Evolutionary conservation across 192 early-diverging fungal species (phyloP).

Genomic region (Coemansia sp.): DNA sequence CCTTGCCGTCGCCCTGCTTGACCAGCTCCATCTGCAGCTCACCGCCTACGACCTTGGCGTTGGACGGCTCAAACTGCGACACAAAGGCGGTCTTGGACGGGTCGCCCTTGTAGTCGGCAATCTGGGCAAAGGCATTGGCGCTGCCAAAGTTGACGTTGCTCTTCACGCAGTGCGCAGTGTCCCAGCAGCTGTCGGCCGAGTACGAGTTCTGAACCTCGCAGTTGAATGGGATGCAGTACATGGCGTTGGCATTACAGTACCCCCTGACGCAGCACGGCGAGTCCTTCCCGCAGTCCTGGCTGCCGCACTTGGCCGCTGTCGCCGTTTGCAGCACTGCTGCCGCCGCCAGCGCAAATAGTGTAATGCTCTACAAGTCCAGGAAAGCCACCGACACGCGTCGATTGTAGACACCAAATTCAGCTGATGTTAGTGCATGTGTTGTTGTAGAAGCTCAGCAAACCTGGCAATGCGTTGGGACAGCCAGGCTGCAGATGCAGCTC

Average conservation of each 20-base stretch:
- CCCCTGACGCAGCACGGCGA: slow-evolving; percentile 56
- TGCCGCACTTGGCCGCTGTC: slow-evolving; percentile 35
- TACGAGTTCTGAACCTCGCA: slow-evolving; percentile 55
- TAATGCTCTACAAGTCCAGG: slow-evolving; percentile 29
- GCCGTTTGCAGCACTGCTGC: slow-evolving; percentile 45
- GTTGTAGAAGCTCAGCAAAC: not conserved
- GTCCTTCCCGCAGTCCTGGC: slow-evolving; percentile 33
- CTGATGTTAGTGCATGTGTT: slow-evolving; percentile 16
- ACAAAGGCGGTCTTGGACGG: slow-evolving; percentile 49
- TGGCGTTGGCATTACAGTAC: slow-evolving; percentile 46
- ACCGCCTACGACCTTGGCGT: slow-evolving; percentile 48
- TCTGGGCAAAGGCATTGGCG: slow-evolving; percentile 26
- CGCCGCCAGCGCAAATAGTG: slow-evolving; percentile 37
- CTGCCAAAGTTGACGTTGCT: slow-evolving; percentile 29
- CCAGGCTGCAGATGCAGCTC: not conserved
- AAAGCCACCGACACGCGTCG: slow-evolving; percentile 7
- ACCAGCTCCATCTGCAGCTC: slow-evolving; percentile 50
- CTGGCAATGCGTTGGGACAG: not conserved
- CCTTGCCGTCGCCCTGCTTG: slow-evolving; percentile 49
- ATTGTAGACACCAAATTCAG: not conserved
- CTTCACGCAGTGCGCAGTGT: slow-evolving; percentile 46
- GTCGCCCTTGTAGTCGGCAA: slow-evolving; percentile 56
- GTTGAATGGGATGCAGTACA: slow-evolving; percentile 44
- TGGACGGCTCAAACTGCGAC: slow-evolving; percentile 59
- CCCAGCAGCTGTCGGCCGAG: slow-evolving; percentile 43